Base-by-base conservation (phyloP, 495 filamentous ascomycete species). In the Ramalina peruviana region DNA sequence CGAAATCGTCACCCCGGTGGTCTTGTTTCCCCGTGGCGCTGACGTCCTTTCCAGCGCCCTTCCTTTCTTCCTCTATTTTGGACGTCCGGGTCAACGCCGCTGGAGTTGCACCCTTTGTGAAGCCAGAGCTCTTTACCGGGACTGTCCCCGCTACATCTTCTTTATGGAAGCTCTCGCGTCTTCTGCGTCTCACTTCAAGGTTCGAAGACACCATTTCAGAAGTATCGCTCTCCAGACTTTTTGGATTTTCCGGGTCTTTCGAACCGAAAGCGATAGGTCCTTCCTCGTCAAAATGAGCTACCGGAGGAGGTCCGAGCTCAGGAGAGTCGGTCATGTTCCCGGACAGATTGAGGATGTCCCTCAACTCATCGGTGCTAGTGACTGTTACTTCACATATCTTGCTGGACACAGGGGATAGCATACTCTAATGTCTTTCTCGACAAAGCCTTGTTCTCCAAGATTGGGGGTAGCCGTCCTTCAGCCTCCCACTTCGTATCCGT, bases 391-490 rank as follows among this genome's bases (percentile, higher is more conserved):
- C 12, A 54, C 52, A 44, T 3, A 48, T 25, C 19, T n/a, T 33
- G 36, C 19, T 4, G 9, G 10, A 27, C 21, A 7, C 23, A 48
- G 21, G 3, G 37, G 27, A 6, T 21, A 36, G 38, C 79, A 56
- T 72, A 93, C 85, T 81, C 84, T 52, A 92, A 65, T 3, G 86
- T 89, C 50, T 68, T 69, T 49, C 87, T 70, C 15, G 83, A 83
- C 57, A 78, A 93, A 36, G 66, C 67, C 64, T 88, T 92, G 59
- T 85, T 81, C 65, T 98, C 92, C 45, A 79, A 61, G 44, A 98
- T 95, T 0, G 83, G 78, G 7, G 90, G 85, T 48, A 98, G 63
- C 55, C 74, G 74, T 27, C 81, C 83, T 55, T 86, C 80, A 57
- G 72, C 70, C 40, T 65, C 59, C 54, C 76, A 72, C 11, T 72